These are phyloP conservation scores for Psophocarpus tetragonolobus DNA, from an alignment of 306 rosid species.

Conservation along the genomic window DNA sequence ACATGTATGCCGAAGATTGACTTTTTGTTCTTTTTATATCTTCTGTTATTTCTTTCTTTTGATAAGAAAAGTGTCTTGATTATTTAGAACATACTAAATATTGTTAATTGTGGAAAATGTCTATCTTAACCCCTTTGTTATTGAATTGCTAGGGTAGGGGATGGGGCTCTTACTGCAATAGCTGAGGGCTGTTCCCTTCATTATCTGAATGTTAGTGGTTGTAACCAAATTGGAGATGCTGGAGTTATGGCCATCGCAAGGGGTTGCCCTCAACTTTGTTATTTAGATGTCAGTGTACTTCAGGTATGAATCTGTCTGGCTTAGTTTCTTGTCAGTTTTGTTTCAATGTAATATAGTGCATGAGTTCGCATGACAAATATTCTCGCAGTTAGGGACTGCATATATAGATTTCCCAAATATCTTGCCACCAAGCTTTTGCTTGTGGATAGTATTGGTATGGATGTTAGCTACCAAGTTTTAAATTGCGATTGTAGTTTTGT, in stretches of 20 bases:
- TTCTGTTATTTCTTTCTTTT: neutral
- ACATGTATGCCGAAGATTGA: too few relatives aligned
- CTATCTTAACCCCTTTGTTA: neutral
- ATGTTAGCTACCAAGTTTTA: neutral
- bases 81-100: neutral
- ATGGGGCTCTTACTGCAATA: conserved; percentile 74
- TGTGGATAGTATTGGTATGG: neutral
- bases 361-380: neutral
- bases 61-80: neutral
- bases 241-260: conserved; percentile 86
- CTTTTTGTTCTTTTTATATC: neutral
- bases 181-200: conserved; percentile 68
- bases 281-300: conserved; percentile 74
- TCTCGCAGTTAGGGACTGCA: neutral
- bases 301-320: conserved; percentile 53
- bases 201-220: conserved; percentile 82
- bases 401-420: neutral
- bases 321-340: neutral
- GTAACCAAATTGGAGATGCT: conserved; percentile 80
- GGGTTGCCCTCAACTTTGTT: conserved; percentile 68
- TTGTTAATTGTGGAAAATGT: conserved; percentile 2
- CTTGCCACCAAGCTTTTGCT: neutral
- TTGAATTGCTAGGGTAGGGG: conserved; percentile 65
- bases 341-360: neutral
- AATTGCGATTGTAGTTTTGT: too few relatives aligned